These are phyloP conservation scores for Xylaria sp. DNA, from an alignment of 495 filamentous ascomycete genomes.

Conservation along the genomic window DNA sequence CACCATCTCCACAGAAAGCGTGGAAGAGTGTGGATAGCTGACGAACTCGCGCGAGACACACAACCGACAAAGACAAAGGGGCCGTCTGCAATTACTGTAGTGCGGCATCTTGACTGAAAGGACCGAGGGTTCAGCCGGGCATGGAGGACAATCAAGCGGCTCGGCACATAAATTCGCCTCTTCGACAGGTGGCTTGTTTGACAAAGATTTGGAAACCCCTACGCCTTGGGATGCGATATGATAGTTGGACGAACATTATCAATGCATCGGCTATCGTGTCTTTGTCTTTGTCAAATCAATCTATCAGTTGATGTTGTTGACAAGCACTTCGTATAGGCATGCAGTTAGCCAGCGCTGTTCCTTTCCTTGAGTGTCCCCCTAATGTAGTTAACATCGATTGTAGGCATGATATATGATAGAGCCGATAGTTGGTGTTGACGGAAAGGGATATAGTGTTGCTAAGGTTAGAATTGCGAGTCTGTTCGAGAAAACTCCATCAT, in stretches of 20 bases:
- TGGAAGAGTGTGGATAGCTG: constrained; percentile 16
- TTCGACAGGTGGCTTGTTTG: constrained; percentile 1
- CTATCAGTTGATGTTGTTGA: not conserved
- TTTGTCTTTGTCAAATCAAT: constrained; percentile 25
- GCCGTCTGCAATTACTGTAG: not conserved
- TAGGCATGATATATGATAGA: not conserved
- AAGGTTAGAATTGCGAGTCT: not conserved
- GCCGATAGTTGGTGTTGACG: not conserved
- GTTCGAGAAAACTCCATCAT: not conserved
- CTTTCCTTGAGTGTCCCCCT: not conserved
- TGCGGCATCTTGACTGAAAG: constrained; percentile 18
- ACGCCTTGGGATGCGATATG: not conserved
- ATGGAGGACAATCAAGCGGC: constrained; percentile 13
- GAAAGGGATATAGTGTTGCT: not conserved
- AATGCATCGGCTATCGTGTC: not conserved
- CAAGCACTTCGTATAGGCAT: not conserved
- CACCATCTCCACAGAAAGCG: constrained; percentile 9
- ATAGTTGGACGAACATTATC: not conserved
- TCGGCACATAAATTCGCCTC: constrained; percentile 10
- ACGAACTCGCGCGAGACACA: constrained; percentile 12
- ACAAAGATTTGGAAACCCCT: constrained; percentile 9
- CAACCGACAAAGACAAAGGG: constrained; percentile 17
- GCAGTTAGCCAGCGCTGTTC: not conserved
- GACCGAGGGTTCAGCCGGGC: constrained; percentile 10
- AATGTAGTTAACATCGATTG: no score